Evolutionary conservation across 164 flowering plant species (phyloP), one percentile per base, ranked within the genome.

Genomic region (Euptelea pleiosperma): DNA sequence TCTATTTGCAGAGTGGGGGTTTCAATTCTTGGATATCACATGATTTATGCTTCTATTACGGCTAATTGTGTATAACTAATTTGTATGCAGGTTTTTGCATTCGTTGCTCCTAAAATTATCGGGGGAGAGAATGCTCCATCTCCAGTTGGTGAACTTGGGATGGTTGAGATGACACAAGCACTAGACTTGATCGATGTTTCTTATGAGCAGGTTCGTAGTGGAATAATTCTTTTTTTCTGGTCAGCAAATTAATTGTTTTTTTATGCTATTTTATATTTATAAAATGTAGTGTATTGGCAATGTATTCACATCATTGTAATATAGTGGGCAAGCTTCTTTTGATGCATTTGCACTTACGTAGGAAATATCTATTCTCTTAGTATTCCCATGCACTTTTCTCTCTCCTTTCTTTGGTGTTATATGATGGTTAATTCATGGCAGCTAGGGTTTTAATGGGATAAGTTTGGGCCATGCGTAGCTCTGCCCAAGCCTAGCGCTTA

Each of bases 101-200:
- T 93, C 85, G 80, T 93, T 77, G 96, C 96, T 60, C 97, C 97
- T 22, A 93, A 93, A 74, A 90, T 93, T 50, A 90, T 93, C 62
- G 97, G 99, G 2, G 97, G 99, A 53, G 80, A 60, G 55, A 74
- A 75, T 57, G 99, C 99, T 14, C 99, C 99, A 42, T 58, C 99
- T 70, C 97, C 96, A 9, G 89, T 93, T 53, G 95, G 89, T 62
- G 99, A 90, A 52, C 93, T 93, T 60, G 96, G 99, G 65, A 90
- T 88, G 97, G 92, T 90, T 73, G 95, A 93, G 75, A 90, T 90
- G 97, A 58, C 97, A 11, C 97, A 93, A 69, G 97, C 99, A 19
- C 68, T 93, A 48, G 70, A 88, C 58, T 63, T 93, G 44, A 77
- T 70, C 54, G 97, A 93, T 70, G 84, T 86, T 47, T 67, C 73